These are phyloP conservation scores for Yamadazyma tumulicola DNA, from an alignment of 805 yeast species.

Conservation along the genomic window DNA sequence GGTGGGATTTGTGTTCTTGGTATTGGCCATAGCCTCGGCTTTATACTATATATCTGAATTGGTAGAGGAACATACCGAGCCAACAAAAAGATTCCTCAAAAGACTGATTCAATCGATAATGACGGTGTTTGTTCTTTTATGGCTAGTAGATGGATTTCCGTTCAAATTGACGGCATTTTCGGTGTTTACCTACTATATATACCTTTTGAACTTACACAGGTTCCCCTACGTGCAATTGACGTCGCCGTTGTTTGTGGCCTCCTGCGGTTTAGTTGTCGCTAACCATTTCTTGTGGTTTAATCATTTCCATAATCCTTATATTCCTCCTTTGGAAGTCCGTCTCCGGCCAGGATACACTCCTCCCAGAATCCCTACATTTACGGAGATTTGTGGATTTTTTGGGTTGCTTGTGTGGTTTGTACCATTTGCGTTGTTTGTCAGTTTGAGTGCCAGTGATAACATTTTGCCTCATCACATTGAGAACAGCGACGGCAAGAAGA, in stretches of 20 bases:
- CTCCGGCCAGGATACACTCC: slow-evolving; percentile 56
- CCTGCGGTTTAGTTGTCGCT: slow-evolving; percentile 67
- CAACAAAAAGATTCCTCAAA: slow-evolving; percentile 68
- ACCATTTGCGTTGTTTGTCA: slow-evolving; percentile 88
- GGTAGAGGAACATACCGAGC: slow-evolving; percentile 89
- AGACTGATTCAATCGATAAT: slow-evolving; percentile 64
- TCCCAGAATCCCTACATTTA: slow-evolving; percentile 72
- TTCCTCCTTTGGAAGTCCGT: slow-evolving; percentile 66
- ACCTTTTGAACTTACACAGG: slow-evolving; percentile 68
- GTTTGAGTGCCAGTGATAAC: slow-evolving; percentile 88
- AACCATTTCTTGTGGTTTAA: slow-evolving; percentile 92
- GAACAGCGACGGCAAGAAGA: slow-evolving; percentile 25
- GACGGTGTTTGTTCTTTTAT: slow-evolving; percentile 49
- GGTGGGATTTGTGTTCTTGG: slow-evolving; percentile 39
- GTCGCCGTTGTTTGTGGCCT: slow-evolving; percentile 64
- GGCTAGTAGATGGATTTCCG: slow-evolving; percentile 79
- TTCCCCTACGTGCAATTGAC: slow-evolving; percentile 82
- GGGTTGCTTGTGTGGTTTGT: slow-evolving; percentile 92
- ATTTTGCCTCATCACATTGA: slow-evolving; percentile 61
- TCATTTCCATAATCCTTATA: slow-evolving; percentile 67
- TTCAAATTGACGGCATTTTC: slow-evolving; percentile 63
- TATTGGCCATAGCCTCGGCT: slow-evolving; percentile 75
- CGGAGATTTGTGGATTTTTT: slow-evolving; percentile 92
- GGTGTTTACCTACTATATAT: slow-evolving; percentile 65
- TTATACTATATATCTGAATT: slow-evolving; percentile 86